Base-by-base conservation (phyloP, 2,329 filamentous ascomycete genomes). In the Curvularia spicifera region DNA sequence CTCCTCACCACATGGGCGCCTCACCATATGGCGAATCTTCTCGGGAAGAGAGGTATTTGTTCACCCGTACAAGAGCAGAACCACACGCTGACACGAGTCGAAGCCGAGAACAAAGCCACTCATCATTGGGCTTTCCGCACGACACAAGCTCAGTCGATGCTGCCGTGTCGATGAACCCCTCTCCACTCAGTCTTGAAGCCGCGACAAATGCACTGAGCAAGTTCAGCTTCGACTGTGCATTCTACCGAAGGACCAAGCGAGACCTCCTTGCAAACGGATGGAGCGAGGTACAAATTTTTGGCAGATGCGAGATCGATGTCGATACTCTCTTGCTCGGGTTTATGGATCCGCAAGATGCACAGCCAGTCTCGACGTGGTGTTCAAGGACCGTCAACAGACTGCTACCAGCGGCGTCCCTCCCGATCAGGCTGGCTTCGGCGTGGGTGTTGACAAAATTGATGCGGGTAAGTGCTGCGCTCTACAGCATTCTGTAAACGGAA, bases 391-490 rank as follows among this genome's bases (percentile, higher is more conserved):
- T 71, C 28, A 73, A 75, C 55, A 75, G 68, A 53, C 56, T 75
- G 39, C 61, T 76, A 12, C 70, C 65, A 4, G 46, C 63, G 15
- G 56, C 64, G 2, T 48, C 71, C 29, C 53, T 76, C 39, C 67
- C 73, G 10, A 55, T 72, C 10, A 65, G 73, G 28, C 58, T 76
- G 44, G 73, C 73, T 15, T 74, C 72, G 5, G 63, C 72, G 4
- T 75, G 66, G 64, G 49, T 75, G 2, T 55, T 76, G 56, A 74
- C 72, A 40, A 75, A 75, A 44, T 66, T 75, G 68, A 73, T 75
- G 70, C 68, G 71, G 53, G 73, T 73, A 69, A 51, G 73, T 73
- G 15, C 8, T 42, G 20, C n/a, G 20, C 13, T 26, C 9, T 7
- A 22, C 6, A 10, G 6, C 22, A 22, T 8, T 33, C 7, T 3